Conservation (phyloP, 2,329 filamentous ascomycete species). For the Leptographium radiaticola region DNA sequence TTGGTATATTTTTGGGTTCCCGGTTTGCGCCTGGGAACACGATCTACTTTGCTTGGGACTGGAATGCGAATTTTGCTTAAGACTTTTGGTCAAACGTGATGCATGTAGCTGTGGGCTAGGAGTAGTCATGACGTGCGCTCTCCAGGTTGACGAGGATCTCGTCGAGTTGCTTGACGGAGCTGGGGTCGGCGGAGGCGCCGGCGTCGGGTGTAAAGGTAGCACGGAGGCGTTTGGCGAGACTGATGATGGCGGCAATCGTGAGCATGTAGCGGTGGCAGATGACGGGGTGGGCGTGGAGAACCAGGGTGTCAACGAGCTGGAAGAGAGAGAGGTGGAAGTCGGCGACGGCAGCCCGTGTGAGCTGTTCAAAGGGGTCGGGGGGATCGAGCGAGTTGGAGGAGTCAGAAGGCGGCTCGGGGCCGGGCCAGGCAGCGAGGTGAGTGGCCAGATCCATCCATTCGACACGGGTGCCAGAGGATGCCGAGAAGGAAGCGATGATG, state of each 20-base stretch:
- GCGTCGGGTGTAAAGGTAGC: conserved; percentile 14
- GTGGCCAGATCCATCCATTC: conserved; percentile 45
- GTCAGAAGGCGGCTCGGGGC: conserved; percentile 22
- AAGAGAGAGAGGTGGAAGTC: conserved; percentile 41
- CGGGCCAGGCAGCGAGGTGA: conserved; percentile 33
- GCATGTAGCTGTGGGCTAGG: neutral
- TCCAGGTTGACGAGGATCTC: conserved; percentile 23
- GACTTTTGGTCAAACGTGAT: neutral
- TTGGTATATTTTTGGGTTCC: neutral
- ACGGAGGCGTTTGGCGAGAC: conserved; percentile 31
- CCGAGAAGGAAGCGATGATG: conserved; percentile 31
- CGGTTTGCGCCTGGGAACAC: neutral
- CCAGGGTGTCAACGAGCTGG: conserved; percentile 41
- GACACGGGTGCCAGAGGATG: conserved; percentile 28
- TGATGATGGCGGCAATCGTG: conserved; percentile 35
- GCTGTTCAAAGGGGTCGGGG: conserved; percentile 4
- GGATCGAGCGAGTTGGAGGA: conserved; percentile 32
- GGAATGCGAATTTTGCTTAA: neutral
- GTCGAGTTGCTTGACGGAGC: conserved; percentile 28
- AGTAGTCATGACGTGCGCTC: neutral
- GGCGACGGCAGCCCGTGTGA: conserved; percentile 12
- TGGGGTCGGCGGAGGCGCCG: conserved; percentile 6
- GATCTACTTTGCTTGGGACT: neutral
- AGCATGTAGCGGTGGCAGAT: conserved; percentile 37
- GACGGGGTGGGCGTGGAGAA: conserved; percentile 30